Evolutionary conservation across 1,284 basidiomycete species (phyloP), one percentile per base, ranked within the genome.

Genomic region (Ceratobasidium sp.): DNA sequence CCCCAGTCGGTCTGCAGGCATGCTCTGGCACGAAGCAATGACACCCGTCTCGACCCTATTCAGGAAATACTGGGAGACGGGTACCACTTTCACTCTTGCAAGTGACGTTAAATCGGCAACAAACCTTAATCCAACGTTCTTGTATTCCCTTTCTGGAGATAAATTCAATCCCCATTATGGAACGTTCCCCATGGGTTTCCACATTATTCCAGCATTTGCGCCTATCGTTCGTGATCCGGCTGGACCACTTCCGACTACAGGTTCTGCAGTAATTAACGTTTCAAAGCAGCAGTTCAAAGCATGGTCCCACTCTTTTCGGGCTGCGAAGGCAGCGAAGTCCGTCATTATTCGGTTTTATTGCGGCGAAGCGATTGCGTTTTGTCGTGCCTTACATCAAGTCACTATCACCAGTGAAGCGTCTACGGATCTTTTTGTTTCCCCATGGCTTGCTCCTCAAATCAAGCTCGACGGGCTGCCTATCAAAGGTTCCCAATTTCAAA

Each of bases 151-250:
- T 2, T 17, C 52, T 8, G 64, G 64, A 1, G 64, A 68, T 25
- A n/a, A 6, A 12, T 68, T 68, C 27, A 55, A 35, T 31, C 64
- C 52, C 12, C 52, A 68, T 34, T 34, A 40, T 27, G 64, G 27
- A 1, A 68, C 64, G 0, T 68, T 68, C 32, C 64, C 64, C 13
- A 40, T 45, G 27, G 64, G 64, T 13, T 68, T 68, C 27, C 53
- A 68, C 27, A 29, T 68, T n/a, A 34, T 22, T 7, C 22, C 64
- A 5, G 64, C 64, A 1, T 34, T 55, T 27, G 29, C 52, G 3
- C 40, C 50, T 10, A 43, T 68, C n/a, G 7, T 8, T 1, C 13
- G 38, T 5, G 29, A 54, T 22, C 5, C 52, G 1, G 20, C 27
- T 3, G 4, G 2, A 7, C 10, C 29, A 17, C 13, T 34, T 7